Percentiles rank a stretch among this genome's conserved stretches.
Conservation (phyloP, 2,329 filamentous ascomycete genomes). For the Pseudogymnoascus sp. region DNA sequence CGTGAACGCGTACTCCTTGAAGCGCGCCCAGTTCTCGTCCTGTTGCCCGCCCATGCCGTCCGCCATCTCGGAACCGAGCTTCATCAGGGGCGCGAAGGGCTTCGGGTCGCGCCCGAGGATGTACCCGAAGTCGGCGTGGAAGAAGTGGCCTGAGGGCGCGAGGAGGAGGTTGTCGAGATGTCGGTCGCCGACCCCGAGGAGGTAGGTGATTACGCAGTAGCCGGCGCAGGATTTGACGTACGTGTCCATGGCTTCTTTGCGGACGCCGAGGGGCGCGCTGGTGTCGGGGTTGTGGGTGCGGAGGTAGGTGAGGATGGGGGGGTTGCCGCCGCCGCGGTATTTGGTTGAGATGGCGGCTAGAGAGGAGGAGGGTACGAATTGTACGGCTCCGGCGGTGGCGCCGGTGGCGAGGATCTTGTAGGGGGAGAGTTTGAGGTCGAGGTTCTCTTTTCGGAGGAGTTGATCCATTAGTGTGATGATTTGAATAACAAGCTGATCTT, state of each 20-base stretch:
- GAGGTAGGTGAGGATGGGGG: constrained; percentile 70
- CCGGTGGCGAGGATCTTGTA: constrained; percentile 96
- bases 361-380: constrained; percentile 83
- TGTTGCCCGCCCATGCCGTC: constrained; percentile 90
- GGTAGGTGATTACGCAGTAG: constrained; percentile 97
- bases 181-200: constrained; percentile 90
- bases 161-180: constrained; percentile 94
- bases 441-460: constrained; percentile 87
- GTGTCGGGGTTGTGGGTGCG: constrained; percentile 85
- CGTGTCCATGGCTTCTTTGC: constrained; percentile 87
- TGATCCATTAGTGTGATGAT: constrained; percentile 98
- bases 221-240: constrained; percentile 95
- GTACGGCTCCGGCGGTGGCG: constrained; percentile 79
- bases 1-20: constrained; percentile 94
- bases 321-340: constrained; percentile 54
- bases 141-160: constrained; percentile 85
- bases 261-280: constrained; percentile 71
- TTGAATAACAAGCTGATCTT: constrained; percentile 94
- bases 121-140: constrained; percentile 97
- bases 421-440: constrained; percentile 89
- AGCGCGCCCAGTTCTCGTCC: constrained; percentile 75
- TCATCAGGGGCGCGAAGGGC: constrained; percentile 94
- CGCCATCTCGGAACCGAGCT: constrained; percentile 95
- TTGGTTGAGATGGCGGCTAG: constrained; percentile 78
- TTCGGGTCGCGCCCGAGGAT: constrained; percentile 96